phyloP scores from a whole-genome alignment of 148 eudicot genomes.

The Pouteria glomerata region DNA sequence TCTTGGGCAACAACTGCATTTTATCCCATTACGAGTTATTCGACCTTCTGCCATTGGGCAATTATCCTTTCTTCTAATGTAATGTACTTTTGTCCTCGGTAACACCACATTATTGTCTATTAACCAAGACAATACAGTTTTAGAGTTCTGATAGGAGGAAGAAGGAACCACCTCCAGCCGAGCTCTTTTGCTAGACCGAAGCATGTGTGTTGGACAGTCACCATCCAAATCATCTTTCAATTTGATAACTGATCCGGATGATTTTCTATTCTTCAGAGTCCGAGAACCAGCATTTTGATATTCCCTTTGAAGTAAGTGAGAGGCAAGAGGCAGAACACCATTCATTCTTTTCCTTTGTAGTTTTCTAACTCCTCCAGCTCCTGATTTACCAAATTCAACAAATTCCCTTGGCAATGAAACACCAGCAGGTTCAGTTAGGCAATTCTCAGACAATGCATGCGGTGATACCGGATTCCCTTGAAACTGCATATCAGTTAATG shows the following conservation, averaged over 20 bases:
- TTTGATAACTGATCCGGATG: slow-evolving; percentile 16
- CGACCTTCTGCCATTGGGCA: slow-evolving; percentile 42
- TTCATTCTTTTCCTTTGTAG: slow-evolving; percentile 21
- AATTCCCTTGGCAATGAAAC: slow-evolving; percentile 10
- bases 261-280: slow-evolving; percentile 29
- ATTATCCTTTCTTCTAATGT: slow-evolving; percentile 24
- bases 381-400: slow-evolving; percentile 4
- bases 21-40: slow-evolving; percentile 64
- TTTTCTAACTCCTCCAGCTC: slow-evolving; percentile 12
- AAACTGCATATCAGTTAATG: slow-evolving; percentile 5
- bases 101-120: slow-evolving; percentile 59
- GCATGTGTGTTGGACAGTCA: slow-evolving; percentile 22
- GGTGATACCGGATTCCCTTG: background rate
- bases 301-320: slow-evolving; percentile 7
- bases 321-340: slow-evolving; percentile 3
- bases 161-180: slow-evolving; percentile 26
- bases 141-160: slow-evolving; percentile 38
- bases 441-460: background rate
- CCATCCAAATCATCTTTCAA: slow-evolving; percentile 16
- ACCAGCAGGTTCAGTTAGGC: slow-evolving; percentile 2
- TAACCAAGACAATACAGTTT: slow-evolving; percentile 69
- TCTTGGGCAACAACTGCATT: slow-evolving; percentile 62
- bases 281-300: slow-evolving; percentile 5
- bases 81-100: slow-evolving; percentile 58
- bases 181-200: slow-evolving; percentile 65